phyloP scores from a whole-genome alignment of 2,329 filamentous ascomycete genomes.

The Diaporthe sp. region DNA sequence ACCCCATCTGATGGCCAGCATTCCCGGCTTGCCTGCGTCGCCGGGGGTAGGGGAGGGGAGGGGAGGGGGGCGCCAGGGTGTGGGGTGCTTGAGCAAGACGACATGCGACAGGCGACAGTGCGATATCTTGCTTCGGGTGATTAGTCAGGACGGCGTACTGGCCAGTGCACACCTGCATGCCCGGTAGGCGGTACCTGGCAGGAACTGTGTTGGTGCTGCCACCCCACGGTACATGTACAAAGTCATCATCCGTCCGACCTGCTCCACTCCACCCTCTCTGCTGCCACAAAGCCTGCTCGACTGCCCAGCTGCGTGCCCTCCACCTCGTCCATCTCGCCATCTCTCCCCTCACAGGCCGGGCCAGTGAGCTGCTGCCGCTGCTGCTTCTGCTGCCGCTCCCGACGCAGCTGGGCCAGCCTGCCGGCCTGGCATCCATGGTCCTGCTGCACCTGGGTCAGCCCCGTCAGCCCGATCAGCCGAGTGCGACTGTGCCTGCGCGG shows the following conservation, averaged over 20 bases:
- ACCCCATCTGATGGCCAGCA: conserved; percentile 10
- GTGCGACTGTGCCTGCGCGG: conserved; percentile 25
- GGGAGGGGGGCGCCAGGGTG: conserved; percentile 5
- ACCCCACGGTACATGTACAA: not conserved
- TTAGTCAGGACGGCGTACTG: conserved; percentile 25
- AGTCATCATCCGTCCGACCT: not conserved
- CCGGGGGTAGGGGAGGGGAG: too few species aligned
- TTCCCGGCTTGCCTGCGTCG: conserved; percentile 3
- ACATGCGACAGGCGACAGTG: conserved; percentile 18
- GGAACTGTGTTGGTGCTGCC: too few species aligned
- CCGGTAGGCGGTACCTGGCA: not conserved
- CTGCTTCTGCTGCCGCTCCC: conserved; percentile 9
- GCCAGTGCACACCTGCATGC: not conserved
- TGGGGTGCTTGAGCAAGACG: conserved; percentile 18
- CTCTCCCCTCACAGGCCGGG: not conserved
- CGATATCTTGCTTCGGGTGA: conserved; percentile 15
- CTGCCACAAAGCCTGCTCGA: conserved; percentile 3
- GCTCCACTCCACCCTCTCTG: not conserved
- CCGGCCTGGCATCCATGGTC: conserved; percentile 1
- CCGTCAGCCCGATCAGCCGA: conserved; percentile 31
- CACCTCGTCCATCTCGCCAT: not conserved
- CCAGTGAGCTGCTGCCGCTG: conserved; percentile 1
- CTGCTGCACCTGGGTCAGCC: conserved; percentile 24
- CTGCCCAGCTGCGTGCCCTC: conserved; percentile 17
- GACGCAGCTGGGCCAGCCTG: not conserved